A percentile compares a stretch with the other conserved stretches of the same genome.
Conservation (phyloP, 2,329 filamentous ascomycete genomes). For the Acephala macrosclerotiorum region DNA sequence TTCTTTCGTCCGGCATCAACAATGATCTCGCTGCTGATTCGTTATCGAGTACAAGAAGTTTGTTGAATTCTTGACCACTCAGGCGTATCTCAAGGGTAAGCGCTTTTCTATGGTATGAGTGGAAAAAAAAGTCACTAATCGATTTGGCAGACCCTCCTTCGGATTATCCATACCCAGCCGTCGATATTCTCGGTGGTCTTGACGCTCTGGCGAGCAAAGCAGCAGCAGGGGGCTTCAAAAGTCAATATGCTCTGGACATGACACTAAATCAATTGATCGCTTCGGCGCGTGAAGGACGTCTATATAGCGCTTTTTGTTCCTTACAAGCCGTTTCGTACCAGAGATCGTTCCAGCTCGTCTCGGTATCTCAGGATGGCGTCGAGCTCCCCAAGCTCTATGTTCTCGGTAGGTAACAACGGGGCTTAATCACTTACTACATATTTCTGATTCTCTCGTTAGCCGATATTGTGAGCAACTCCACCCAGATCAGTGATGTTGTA, state of each 20-base stretch:
- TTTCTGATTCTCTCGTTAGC: background rate
- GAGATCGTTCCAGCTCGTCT: constrained; percentile 11
- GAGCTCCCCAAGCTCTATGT: constrained; percentile 11
- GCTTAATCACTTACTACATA: too few species aligned
- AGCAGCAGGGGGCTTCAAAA: constrained; percentile 2
- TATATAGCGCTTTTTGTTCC: constrained; percentile 11
- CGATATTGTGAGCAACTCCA: constrained; percentile 2
- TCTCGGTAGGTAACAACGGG: background rate
- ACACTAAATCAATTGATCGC: background rate
- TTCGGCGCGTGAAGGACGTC: constrained; percentile 22
- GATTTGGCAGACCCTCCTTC: constrained; percentile 17
- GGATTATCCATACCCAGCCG: constrained; percentile 19
- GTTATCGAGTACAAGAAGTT: constrained; percentile 20
- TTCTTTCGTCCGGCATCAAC: constrained; percentile 21
- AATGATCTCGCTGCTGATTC: constrained; percentile 11
- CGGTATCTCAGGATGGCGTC: constrained; percentile 19
- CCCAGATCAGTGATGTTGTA: background rate
- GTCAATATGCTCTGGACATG: constrained; percentile 22
- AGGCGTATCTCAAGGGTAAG: constrained; percentile 24
- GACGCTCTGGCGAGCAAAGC: constrained; percentile 10
- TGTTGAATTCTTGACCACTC: constrained; percentile 20
- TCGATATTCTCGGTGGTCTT: constrained; percentile 25
- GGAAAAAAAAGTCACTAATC: background rate
- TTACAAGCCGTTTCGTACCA: constrained; percentile 6
- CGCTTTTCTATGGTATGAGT: background rate